Base-by-base conservation (phyloP, 768 basidiomycete species). In the Chlorophyllum brunneum region DNA sequence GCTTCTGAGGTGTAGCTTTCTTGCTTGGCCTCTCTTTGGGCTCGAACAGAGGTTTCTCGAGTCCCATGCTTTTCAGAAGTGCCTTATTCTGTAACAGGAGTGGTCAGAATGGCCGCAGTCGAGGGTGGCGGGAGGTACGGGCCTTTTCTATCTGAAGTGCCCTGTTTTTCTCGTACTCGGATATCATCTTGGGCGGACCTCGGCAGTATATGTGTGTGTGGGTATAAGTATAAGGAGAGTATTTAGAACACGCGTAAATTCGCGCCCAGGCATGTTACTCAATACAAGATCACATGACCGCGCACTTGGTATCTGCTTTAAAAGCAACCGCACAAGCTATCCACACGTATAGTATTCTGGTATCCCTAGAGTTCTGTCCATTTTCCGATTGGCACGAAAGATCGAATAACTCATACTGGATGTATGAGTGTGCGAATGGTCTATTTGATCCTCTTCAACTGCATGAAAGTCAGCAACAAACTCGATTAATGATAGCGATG, bases 381-480 rank as follows among this genome's bases (percentile, higher is more conserved):
- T n/a, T n/a, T n/a, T 36, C 34, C 11, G 15, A 36, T 36, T 8
- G 5, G 16, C 34, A 36, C 13, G 15, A n/a, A 36, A 36, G 4
- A 36, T 3, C 11, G 16, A 10, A 36, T 36, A 5, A 31, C 30
- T 9, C 30, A 9, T 31, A 31, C 9, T 13, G 30, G 30, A 13
- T 31, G 34, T 5, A 36, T 5, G n/a, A n/a, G n/a, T n/a, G n/a
- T n/a, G 16, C 16, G 34, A 11, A 6, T 6, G 34, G 9, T 48
- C 38, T 69, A 85, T 65, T 80, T 80, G 62, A 85, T 80, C 58
- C 64, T 77, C 68, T 82, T 85, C 67, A 84, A 79, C 83, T 85
- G 54, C 31, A 61, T 37, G 41, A 58, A 46, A 58, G 43, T 62
- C 27, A 62, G 54, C 34, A 38, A 48, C n/a, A 37, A 46, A 31